These are phyloP conservation scores for Penicillium angulare DNA, from an alignment of 495 filamentous ascomycete species.

Conservation along the genomic window DNA sequence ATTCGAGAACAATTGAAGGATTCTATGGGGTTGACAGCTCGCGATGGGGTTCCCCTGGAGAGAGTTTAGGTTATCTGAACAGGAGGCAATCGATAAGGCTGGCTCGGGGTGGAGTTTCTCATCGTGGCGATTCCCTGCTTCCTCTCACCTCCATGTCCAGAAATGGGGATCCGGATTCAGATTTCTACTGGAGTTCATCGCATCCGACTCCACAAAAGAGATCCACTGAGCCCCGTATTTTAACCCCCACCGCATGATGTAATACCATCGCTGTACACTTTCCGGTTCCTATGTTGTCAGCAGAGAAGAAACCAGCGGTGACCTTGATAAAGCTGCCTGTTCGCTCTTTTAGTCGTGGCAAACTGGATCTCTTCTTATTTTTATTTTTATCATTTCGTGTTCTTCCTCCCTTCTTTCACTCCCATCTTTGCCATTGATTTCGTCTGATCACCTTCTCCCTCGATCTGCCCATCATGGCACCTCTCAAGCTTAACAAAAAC, in stretches of 20 bases:
- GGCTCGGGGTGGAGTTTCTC: not conserved
- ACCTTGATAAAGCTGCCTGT: not conserved
- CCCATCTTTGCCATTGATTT: not conserved
- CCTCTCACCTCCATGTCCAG: not conserved
- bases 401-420: not conserved
- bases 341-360: not conserved
- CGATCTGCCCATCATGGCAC: conserved; percentile 27
- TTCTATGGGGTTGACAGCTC: not conserved
- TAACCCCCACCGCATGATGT: not conserved
- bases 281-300: not conserved
- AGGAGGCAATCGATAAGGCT: not conserved
- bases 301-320: not conserved
- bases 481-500: conserved; percentile 40
- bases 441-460: not conserved
- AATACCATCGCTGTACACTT: not conserved
- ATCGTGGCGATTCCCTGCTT: not conserved
- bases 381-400: too few relatives aligned
- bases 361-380: not conserved
- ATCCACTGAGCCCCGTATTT: too few relatives aligned
- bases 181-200: not conserved
- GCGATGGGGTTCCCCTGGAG: not conserved
- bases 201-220: not conserved
- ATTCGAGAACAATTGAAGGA: not conserved
- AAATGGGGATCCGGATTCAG: not conserved
- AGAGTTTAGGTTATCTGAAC: not conserved